Evolutionary conservation across 208 protist genomes (phyloP).

Genomic region (Paratrypanosoma confusum): DNA sequence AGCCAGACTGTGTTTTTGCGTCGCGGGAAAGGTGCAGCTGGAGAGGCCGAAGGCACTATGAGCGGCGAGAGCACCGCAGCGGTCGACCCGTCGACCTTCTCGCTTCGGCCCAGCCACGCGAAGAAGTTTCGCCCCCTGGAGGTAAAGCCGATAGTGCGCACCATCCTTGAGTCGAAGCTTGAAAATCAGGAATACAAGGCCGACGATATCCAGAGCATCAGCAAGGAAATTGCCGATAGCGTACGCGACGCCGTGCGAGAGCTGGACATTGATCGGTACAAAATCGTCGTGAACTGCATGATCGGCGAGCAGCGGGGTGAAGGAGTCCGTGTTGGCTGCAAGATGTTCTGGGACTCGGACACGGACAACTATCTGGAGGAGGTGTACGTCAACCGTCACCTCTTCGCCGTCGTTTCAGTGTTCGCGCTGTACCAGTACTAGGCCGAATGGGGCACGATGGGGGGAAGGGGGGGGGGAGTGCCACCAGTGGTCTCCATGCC

Average conservation of each 20-base stretch:
- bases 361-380: slow-evolving; percentile 91
- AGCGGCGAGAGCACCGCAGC: too few species aligned
- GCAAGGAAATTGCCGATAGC: slow-evolving; percentile 87
- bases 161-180: slow-evolving; percentile 62
- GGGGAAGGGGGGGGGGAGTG: neutral
- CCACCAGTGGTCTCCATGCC: neutral
- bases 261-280: slow-evolving; percentile 87
- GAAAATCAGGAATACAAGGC: slow-evolving; percentile 84
- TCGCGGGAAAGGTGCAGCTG: too few species aligned
- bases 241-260: slow-evolving; percentile 74
- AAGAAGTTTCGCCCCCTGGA: slow-evolving; percentile 77
- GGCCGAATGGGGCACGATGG: neutral
- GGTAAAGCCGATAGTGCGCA: slow-evolving; percentile 64
- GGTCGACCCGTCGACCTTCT: slow-evolving; percentile 68
- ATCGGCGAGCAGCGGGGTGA: slow-evolving; percentile 89
- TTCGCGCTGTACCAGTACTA: slow-evolving; percentile 92
- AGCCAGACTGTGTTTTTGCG: too few species aligned
- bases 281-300: slow-evolving; percentile 90
- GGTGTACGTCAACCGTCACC: slow-evolving; percentile 78
- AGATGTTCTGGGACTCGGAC: slow-evolving; percentile 94
- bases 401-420: slow-evolving; percentile 88
- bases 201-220: slow-evolving; percentile 85
- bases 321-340: slow-evolving; percentile 84
- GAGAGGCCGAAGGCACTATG: too few species aligned
- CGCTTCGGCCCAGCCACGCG: slow-evolving; percentile 78